Evolutionary conservation across 1,284 basidiomycete genomes (phyloP).

Genomic region (Agaricales sp.): DNA sequence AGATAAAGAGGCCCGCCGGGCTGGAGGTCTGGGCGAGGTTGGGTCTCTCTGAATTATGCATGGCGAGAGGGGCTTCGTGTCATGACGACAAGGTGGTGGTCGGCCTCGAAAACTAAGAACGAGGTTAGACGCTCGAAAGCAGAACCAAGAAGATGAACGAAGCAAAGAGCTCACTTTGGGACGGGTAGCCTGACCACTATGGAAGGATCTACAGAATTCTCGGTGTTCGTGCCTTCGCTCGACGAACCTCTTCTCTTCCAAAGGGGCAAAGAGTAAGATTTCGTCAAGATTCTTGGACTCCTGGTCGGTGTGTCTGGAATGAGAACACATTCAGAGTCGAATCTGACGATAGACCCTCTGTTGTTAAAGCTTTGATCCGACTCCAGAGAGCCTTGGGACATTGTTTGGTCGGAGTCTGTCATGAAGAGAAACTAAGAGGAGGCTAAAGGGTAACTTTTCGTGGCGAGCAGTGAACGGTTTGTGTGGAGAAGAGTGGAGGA

Average conservation of each 20-base stretch:
- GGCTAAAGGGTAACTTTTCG: background rate
- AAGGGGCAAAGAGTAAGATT: background rate
- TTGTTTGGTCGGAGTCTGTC: background rate
- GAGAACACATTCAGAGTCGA: background rate
- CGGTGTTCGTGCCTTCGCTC: background rate
- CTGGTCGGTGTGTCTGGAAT: background rate
- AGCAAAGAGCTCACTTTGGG: background rate
- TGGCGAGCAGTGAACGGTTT: background rate
- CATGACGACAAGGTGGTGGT: background rate
- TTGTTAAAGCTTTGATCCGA: too few relatives aligned
- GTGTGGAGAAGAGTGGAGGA: background rate
- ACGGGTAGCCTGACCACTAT: background rate
- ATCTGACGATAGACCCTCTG: background rate
- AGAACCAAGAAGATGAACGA: background rate
- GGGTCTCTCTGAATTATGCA: background rate
- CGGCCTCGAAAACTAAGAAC: background rate
- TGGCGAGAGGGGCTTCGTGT: background rate
- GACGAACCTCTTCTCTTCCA: background rate
- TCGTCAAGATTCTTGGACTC: background rate
- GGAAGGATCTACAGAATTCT: background rate
- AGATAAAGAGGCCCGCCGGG: background rate
- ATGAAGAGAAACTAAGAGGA: background rate
- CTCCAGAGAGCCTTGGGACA: background rate
- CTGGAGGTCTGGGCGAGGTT: background rate
- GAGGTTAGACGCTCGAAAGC: too few relatives aligned